Percentiles rank a stretch among this genome's conserved stretches.
Evolutionary conservation across 1,139 yeast species (phyloP).

Genomic region (Yamadazyma dendronema): DNA sequence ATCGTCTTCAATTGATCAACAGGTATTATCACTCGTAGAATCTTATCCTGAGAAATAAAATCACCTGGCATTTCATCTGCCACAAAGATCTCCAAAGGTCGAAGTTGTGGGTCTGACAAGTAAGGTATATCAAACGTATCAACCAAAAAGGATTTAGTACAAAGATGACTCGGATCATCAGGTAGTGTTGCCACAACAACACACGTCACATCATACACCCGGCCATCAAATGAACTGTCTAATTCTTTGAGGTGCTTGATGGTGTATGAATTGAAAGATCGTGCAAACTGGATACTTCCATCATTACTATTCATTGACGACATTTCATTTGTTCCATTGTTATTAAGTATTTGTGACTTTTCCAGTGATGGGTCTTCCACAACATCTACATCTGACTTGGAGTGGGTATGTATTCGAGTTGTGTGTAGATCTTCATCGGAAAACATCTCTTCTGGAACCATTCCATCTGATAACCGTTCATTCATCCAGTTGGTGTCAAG

Average conservation of each 20-base stretch:
- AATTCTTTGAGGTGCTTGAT: constrained; percentile 5
- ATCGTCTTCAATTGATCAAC: constrained; percentile 17
- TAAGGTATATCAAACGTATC: too few relatives aligned
- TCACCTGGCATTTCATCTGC: constrained; percentile 12
- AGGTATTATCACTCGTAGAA: constrained; percentile 18
- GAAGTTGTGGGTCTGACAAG: constrained; percentile 24
- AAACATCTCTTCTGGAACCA: not conserved
- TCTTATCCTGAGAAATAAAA: constrained; percentile 15
- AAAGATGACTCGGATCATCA: constrained; percentile 21
- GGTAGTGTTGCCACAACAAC: constrained; percentile 23
- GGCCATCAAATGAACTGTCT: constrained; percentile 11
- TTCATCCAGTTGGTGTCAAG: not conserved
- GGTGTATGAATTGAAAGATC: constrained; percentile 1
- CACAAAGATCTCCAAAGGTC: constrained; percentile 24
- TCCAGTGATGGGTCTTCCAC: too few relatives aligned
- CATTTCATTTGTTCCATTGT: not conserved
- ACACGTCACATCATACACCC: constrained; percentile 18
- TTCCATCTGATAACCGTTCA: not conserved
- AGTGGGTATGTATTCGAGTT: too few relatives aligned
- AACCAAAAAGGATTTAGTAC: too few relatives aligned
- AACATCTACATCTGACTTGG: too few relatives aligned
- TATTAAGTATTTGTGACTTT: not conserved
- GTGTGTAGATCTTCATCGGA: not conserved
- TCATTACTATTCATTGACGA: not conserved
- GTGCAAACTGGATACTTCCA: constrained; percentile 5